Evolutionary conservation across 495 filamentous ascomycete species (phyloP), one percentile per base, ranked within the genome.

Genomic region (Parachaetomium inaequale): DNA sequence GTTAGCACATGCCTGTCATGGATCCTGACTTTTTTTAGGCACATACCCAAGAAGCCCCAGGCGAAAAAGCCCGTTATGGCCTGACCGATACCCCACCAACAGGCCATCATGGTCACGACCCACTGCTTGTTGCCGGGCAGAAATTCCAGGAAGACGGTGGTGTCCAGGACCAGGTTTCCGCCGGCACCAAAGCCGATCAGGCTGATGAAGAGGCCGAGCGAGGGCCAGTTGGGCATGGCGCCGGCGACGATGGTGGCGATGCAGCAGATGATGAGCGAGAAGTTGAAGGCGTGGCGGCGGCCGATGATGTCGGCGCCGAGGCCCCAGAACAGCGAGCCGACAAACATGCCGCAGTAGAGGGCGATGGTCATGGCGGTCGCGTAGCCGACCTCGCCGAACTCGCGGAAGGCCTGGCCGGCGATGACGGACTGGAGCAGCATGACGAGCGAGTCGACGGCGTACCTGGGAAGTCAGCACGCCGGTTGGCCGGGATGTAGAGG

Each of bases 271-370:
- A 88, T 82, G 40, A 88, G 61, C 61, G 81, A 71, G 40, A 89
- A 65, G 67, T 95, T 93, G 76, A 93, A 95, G 4, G 90, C 90
- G 76, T 82, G 86, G 46, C 82, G 77, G 25, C 90, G 82, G 23
- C 91, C 90, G 66, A 84, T 75, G 76, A 88, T 74, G 67, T 89
- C 88, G 43, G 87, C 90, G 43, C 87, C 84, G 49, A 93, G 82
- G 0, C 90, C 90, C 90, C 90, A 93, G 69, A 92, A 91, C 3
- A 91, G 71, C 0, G 91, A 89, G 0, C 89, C 91, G 3, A 85
- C 65, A 1, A 92, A 75, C 56, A 95, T 81, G 2, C 91, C 90
- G 52, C 88, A 81, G 63, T 89, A 88, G 0, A 81, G 80, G 14
- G 86, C 82, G 58, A 88, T 81, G 3, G 83, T 88, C 62, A 88